Percentiles rank a stretch among this genome's conserved stretches.
These are phyloP conservation scores for Echinochloa phyllopogon DNA, from an alignment of 176 grass and related monocot genomes.

Conservation along the genomic window DNA sequence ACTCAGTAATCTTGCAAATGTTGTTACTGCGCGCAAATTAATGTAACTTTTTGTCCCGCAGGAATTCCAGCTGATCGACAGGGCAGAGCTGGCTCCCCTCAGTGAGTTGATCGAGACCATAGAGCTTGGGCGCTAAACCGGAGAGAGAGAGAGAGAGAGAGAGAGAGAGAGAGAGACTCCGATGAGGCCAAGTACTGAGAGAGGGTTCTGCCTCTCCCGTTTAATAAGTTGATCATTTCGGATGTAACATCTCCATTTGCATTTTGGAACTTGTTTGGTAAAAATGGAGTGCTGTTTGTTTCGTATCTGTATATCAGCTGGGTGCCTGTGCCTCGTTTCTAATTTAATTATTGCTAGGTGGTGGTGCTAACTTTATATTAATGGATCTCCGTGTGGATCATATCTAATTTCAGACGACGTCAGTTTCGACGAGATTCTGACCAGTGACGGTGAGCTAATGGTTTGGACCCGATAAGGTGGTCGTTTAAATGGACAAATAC, in stretches of 20 bases:
- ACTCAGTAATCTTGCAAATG: neutral
- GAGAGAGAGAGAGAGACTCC: neutral
- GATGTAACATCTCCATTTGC: neutral
- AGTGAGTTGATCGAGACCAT: conserved; percentile 74
- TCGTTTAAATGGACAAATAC: too few relatives aligned
- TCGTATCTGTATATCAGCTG: neutral
- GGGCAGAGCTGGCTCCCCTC: conserved; percentile 76
- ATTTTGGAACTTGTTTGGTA: neutral
- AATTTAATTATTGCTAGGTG: neutral
- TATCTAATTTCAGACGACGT: neutral
- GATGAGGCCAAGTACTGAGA: neutral
- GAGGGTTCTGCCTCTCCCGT: neutral
- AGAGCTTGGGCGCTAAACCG: conserved; percentile 34
- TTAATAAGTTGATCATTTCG: too few relatives aligned
- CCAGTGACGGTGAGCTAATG: neutral
- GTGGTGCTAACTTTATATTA: neutral
- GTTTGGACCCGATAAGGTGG: neutral
- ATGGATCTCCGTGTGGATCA: neutral
- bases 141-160: neutral
- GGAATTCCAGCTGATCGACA: conserved; percentile 86
- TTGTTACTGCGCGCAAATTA: neutral
- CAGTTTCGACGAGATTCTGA: neutral
- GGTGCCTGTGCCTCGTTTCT: neutral
- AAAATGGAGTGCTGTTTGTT: neutral
- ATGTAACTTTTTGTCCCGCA: conserved; percentile 33